Base-by-base conservation (phyloP, 371 early-diverging fungal genomes). In the Mortierella sp. region DNA sequence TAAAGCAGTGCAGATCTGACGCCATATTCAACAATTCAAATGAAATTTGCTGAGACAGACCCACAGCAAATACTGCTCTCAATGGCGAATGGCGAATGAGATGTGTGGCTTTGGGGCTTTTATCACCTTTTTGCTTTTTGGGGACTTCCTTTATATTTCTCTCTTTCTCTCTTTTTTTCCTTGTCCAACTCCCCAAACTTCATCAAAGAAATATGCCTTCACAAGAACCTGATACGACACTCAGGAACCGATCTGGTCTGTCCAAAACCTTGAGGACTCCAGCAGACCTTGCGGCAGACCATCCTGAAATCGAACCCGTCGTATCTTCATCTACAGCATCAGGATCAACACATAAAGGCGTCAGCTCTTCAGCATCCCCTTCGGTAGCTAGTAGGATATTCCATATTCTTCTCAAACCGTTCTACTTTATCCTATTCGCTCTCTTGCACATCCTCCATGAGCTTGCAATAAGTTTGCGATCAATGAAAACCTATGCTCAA, bases 401-500 rank as follows among this genome's bases (percentile, higher is more conserved):
- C 16, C 58, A 70, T 52, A 32, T 70, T 45, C 61, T 79, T 15
- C 57, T 79, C 58, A 79, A 79, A 32, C 81, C 81, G 5, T 43
- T 75, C 40, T 75, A 74, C 52, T 80, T 80, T 22, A 50, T 80
- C 28, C 58, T 70, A 59, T 80, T 75, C 68, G 75, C 60, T 0
- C 22, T 79, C 43, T 32, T 81, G 22, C 76, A 75, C 61, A 33
- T 81, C n/a, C 66, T 72, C 15, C 65, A 67, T 32, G 81, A 76
- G 9, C 50, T 81, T 28, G 13, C 60, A 36, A n/a, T 72, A 72
- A 75, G 76, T 48, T 38, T 22, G 1, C 33, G 69, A 50, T 69
- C 81, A 3, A 69, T 81, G 69, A 76, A 76, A 67, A 81, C 76
- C 28, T 43, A 66, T 6, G 5, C 59, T 28, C 65, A 72, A 13